Evolutionary conservation across 2,329 filamentous ascomycete species (phyloP), one percentile per base, ranked within the genome.

Genomic region (Xylaria polymorpha): DNA sequence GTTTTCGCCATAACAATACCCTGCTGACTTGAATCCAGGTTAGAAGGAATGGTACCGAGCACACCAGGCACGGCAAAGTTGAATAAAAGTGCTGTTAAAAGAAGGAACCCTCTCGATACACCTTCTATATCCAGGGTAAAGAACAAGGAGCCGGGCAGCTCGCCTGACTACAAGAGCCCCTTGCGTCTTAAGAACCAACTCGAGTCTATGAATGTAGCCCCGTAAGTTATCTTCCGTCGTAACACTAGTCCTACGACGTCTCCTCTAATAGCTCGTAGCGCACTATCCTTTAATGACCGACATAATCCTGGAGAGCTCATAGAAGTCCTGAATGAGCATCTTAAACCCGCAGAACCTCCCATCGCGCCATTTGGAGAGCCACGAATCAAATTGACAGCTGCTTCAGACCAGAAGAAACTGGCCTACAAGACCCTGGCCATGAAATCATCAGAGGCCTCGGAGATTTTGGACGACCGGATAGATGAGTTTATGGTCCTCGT

Each of bases 381-480:
- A 18, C 91, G 96, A 60, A 90, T 98, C 79, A 94, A 92, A 78
- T 86, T 97, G 22, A 94, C 91, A 6, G 92, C 94, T 2, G 92
- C 93, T 68, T 95, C 94, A 1, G 95, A 98, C 78, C 87, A 94
- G 76, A 94, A 94, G 79, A 98, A 97, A 79, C 91, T 98, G 74
- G 89, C 85, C 0, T 99, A 98, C 81, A 96, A 94, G 78, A 93
- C 94, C 1, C 91, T 98, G 85, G 92, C 93, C 1, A 97, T 98
- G 94, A 97, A 97, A 77, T 85, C 96, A 7, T 94, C 93, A 5
- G 94, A 98, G 79, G 90, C 94, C 0, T 97, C 95, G 4, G 94
- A 97, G 79, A 93, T 97, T 53, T 86, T 98, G 8, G 96, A 99
- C 81, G 95, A 98, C 80, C 88, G 94, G 74, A 98, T 99, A 83